These are phyloP conservation scores for Ophiobolus disseminans DNA, from an alignment of 2,329 filamentous ascomycete genomes.

Conservation along the genomic window DNA sequence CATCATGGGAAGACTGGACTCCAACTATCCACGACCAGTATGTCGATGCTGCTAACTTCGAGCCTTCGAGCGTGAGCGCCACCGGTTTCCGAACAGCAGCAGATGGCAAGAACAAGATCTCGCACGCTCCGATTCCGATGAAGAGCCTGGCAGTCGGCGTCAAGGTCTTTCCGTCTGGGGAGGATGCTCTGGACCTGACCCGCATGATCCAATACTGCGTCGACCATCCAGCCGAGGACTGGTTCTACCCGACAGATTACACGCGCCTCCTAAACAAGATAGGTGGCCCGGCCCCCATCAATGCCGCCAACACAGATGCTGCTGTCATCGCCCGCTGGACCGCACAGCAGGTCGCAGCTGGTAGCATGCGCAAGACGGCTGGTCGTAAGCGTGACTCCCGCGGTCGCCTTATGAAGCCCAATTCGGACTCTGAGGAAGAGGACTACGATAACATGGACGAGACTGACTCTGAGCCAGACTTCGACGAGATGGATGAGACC, in stretches of 20 bases:
- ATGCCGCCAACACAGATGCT: constrained; percentile 12
- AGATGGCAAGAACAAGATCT: neutral
- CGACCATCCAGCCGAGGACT: constrained; percentile 20
- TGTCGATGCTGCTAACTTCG: constrained; percentile 9
- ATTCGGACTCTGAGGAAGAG: neutral
- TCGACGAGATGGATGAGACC: neutral
- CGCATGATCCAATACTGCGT: constrained; percentile 25
- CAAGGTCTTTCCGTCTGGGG: constrained; percentile 15
- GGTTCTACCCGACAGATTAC: constrained; percentile 29
- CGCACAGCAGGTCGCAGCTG: neutral
- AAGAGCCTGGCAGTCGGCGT: constrained; percentile 22
- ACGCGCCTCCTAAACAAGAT: constrained; percentile 10
- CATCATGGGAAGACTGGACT: constrained; percentile 22
- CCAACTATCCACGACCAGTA: constrained; percentile 14
- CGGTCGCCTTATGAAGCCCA: constrained; percentile 2
- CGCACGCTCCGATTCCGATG: constrained; percentile 18
- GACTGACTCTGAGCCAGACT: neutral
- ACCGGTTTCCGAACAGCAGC: constrained; percentile 19
- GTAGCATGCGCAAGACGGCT: neutral
- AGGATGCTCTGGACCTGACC: constrained; percentile 34
- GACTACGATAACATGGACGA: neutral
- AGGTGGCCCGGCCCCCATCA: constrained; percentile 16
- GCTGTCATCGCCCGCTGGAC: constrained; percentile 16
- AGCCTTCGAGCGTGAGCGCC: constrained; percentile 23
- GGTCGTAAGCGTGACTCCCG: constrained; percentile 2